Evolutionary conservation across 306 rosid species (phyloP), one percentile per base, ranked within the genome.

Genomic region (Myrica gale): DNA sequence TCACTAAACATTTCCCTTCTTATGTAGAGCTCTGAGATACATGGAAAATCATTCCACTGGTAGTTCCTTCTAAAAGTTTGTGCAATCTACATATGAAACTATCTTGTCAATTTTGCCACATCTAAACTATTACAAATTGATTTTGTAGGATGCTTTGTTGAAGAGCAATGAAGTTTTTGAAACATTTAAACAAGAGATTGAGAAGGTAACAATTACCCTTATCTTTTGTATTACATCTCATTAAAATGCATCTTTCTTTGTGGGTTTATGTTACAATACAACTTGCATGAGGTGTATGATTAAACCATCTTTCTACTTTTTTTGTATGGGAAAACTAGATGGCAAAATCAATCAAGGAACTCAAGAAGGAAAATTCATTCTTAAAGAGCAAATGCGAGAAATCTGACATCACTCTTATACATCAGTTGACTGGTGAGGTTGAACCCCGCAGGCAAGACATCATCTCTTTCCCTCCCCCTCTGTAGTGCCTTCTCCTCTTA

Each of bases 301-400:
- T 86, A 73, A 52, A 47, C 26, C 20, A 9, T 15, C 39, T 71
- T 75, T 74, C 83, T 68, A n/a, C 70, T 32, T 82, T 3, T 76
- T 79, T 32, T 82, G 68, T 65, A 47, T 79, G 48, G 12, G 76
- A 85, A 76, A 80, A 60, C 46, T 83, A 94, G 98, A 94, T 88
- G 98, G 83, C 97, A 5, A 94, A 92, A 84, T 94, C 96, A 76
- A 90, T 84, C 87, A 94, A 92, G 91, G 97, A 94, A 79, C 96
- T 92, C 79, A 89, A 88, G 88, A 92, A 92, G 90, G 98, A 94
- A 86, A 94, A 94, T 78, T 82, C 85, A 56, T 92, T 91, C 85
- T 80, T 94, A 96, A 94, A 85, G 92, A 90, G 93, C 84, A 94
- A 94, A 85, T 79, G 90, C 17, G 96, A 94, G 78, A 90, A 89